Base-by-base conservation (phyloP, 1,284 basidiomycete species). In the Irpex sp. region DNA sequence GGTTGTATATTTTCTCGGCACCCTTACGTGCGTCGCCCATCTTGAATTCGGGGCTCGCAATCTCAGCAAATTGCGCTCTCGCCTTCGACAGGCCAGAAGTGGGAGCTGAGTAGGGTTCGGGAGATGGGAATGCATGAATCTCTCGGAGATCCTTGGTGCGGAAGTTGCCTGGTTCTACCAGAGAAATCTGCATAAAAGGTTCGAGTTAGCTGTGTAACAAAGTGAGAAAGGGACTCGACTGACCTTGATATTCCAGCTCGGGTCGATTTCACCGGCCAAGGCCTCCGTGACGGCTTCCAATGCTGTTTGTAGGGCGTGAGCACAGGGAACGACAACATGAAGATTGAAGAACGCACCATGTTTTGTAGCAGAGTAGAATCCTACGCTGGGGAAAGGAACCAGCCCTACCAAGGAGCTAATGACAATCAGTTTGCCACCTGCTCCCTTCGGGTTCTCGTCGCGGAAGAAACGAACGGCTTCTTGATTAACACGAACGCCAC, bases 201-300 rank as follows among this genome's bases (percentile, higher is more conserved):
- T 72, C 78, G 76, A 0, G 71, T 70, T 9, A 47, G 44, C 44
- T 47, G 44, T 47, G 44, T n/a, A 47, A 78, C 78, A 26, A 78
- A 70, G 65, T 79, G 6, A 38, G 19, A 31, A 54, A 31, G 19
- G 26, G 38, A 44, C 6, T 34, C 11, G 59, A 52, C 62, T 56
- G 34, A 76, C 78, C 66, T 76, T 77, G 68, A 80, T 80, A 64
- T 79, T 79, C 80, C 79, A 80, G 1, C 67, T 71, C 0, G 78
- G 77, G 61, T 75, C 69, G 15, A 80, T 57, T 63, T 80, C 78
- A 34, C 66, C 61, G 3, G 64, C 66, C 2, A 80, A 64, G 0
- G 73, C 57, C 17, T 78, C 73, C 5, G 72, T 75, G 15, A 78
- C 55, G 2, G 70, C 77, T 58, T 78, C 75, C 3, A 77, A 21